phyloP scores from a whole-genome alignment of 2,329 filamentous ascomycete genomes.

The Ophiostoma populinum region DNA sequence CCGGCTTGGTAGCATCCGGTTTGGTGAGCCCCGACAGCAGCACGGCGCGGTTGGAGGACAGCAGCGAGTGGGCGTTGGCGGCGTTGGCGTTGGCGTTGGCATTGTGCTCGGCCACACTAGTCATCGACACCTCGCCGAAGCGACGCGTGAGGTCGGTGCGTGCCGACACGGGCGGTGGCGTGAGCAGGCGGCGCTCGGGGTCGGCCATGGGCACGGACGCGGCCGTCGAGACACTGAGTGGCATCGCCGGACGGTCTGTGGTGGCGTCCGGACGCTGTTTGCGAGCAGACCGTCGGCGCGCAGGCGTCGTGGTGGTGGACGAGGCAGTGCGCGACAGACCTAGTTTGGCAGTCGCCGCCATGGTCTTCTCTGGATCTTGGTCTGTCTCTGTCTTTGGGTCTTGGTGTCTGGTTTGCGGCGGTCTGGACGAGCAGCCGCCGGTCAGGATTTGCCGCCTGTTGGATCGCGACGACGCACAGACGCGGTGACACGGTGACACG shows the following conservation, averaged over 20 bases:
- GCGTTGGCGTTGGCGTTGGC: not conserved
- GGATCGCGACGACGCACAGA: too few species aligned
- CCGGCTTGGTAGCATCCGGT: not conserved
- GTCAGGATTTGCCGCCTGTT: too few species aligned
- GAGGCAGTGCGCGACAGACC: too few species aligned
- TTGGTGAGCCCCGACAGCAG: conserved; percentile 8
- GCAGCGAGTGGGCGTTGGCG: conserved; percentile 4
- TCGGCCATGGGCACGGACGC: not conserved
- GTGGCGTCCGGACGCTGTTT: not conserved
- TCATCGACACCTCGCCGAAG: conserved; percentile 6
- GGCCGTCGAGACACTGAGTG: conserved; percentile 4
- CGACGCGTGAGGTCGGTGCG: conserved; percentile 6
- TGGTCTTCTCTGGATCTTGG: too few species aligned
- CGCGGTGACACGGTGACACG: too few species aligned
- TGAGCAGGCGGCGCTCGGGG: conserved; percentile 3
- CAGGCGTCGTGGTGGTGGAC: not conserved
- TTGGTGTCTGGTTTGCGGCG: too few species aligned
- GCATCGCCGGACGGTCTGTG: not conserved
- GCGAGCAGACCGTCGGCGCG: not conserved
- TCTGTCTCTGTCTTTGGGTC: too few species aligned
- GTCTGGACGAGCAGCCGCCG: too few species aligned
- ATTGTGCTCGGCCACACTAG: not conserved
- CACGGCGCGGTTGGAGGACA: conserved; percentile 10
- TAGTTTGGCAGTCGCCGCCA: too few species aligned
- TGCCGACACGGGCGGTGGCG: conserved; percentile 7